A percentile compares a stretch with the other conserved stretches of the same genome.
Conservation (phyloP, 495 filamentous ascomycete species). For the Neurospora sp. region DNA sequence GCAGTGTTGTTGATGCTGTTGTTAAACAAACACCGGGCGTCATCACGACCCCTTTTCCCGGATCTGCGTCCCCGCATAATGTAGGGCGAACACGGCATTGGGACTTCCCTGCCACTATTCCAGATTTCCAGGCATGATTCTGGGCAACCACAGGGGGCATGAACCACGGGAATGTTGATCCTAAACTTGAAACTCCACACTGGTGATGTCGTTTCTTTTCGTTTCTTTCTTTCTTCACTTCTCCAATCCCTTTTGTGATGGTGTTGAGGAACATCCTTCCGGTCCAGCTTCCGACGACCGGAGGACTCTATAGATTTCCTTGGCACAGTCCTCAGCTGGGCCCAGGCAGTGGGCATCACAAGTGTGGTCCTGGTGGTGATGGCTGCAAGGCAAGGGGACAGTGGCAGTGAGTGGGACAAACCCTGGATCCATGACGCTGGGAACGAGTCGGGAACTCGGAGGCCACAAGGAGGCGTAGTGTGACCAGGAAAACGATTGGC, state of each 20-base stretch:
- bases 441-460: background rate
- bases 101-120: background rate
- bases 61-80: background rate
- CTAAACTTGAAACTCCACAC: background rate
- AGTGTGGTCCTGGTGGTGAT: background rate
- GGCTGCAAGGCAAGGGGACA: background rate
- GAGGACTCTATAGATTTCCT: background rate
- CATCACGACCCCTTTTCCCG: background rate
- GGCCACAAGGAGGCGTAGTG: background rate
- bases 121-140: background rate
- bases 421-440: background rate
- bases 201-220: background rate
- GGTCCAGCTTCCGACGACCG: background rate
- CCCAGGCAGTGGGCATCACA: background rate
- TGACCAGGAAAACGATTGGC: background rate
- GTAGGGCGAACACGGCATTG: background rate
- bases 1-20: background rate
- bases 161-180: background rate
- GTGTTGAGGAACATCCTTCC: background rate
- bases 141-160: background rate
- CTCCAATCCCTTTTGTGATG: too few relatives aligned
- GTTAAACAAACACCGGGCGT: background rate
- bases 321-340: background rate
- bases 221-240: background rate
- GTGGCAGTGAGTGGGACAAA: background rate